A percentile compares a stretch with the other conserved stretches of the same genome.
These are phyloP conservation scores for Panellus pusillus DNA, from an alignment of 768 basidiomycete genomes.

Conservation along the genomic window DNA sequence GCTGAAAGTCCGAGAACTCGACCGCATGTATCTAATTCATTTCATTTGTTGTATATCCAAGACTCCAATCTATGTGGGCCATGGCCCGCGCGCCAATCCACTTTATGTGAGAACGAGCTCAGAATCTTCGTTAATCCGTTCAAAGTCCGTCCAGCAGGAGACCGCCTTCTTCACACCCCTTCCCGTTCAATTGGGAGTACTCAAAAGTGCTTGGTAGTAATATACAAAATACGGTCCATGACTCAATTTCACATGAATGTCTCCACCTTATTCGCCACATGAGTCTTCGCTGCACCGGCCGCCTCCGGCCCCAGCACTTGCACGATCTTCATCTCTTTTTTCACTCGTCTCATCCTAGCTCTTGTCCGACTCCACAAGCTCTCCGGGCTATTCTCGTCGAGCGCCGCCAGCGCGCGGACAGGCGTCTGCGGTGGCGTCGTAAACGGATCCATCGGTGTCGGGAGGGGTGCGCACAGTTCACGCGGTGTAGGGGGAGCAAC, in stretches of 20 bases:
- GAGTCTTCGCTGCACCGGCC: neutral
- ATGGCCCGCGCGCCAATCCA: no score
- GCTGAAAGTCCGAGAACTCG: neutral
- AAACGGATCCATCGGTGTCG: slow-evolving; percentile 2
- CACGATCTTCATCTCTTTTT: slow-evolving; percentile 2
- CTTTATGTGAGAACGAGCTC: no score
- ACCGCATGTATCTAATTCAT: no score
- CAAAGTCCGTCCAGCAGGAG: no score
- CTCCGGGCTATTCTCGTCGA: neutral
- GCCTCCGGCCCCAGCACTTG: slow-evolving; percentile 6
- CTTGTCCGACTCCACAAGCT: neutral
- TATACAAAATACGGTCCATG: no score
- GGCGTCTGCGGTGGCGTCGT: slow-evolving; percentile 2
- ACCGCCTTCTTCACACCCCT: no score
- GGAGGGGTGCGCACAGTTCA: neutral
- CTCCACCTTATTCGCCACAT: neutral
- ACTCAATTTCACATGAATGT: neutral
- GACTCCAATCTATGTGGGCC: no score
- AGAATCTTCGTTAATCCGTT: no score
- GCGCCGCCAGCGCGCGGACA: neutral
- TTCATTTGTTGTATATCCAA: no score
- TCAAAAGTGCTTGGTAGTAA: no score
- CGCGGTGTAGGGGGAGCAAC: neutral
- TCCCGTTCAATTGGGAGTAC: no score
- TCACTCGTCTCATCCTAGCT: neutral